A percentile compares a stretch with the other conserved stretches of the same genome.
phyloP scores from a whole-genome alignment of 1,139 yeast species.

The Geotrichum europaeum region DNA sequence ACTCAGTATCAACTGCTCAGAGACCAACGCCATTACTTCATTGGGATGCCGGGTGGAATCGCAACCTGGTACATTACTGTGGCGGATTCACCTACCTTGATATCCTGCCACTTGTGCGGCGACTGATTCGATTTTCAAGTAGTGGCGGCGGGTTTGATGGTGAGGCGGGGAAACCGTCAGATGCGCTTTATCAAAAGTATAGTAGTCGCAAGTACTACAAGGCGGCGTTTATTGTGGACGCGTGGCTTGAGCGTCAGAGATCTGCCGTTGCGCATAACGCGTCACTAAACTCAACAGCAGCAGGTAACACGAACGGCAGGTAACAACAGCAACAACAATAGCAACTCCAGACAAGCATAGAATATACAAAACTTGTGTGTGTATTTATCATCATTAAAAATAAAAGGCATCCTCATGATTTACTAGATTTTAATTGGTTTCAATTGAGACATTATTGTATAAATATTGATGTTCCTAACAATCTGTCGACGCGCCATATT shows the following conservation, averaged over 20 bases:
- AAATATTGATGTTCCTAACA: too few relatives aligned
- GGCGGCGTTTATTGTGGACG: slow-evolving; percentile 80
- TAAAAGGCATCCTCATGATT: neutral
- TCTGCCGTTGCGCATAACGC: slow-evolving; percentile 28
- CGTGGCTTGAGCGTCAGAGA: slow-evolving; percentile 50
- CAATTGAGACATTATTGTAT: too few relatives aligned
- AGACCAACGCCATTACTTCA: neutral
- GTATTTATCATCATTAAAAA: neutral
- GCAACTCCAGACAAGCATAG: neutral
- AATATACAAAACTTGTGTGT: neutral
- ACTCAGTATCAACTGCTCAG: neutral
- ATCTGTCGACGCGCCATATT: too few relatives aligned
- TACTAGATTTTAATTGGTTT: too few relatives aligned
- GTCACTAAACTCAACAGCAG: neutral
- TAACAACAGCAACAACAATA: neutral
- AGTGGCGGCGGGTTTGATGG: slow-evolving; percentile 78
- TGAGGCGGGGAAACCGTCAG: neutral
- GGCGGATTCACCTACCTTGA: slow-evolving; percentile 79
- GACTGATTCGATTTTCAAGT: slow-evolving; percentile 70
- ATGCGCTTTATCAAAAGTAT: slow-evolving; percentile 85
- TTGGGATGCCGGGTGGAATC: slow-evolving; percentile 41
- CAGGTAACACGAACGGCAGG: neutral
- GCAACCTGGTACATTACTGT: slow-evolving; percentile 78
- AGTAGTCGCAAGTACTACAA: slow-evolving; percentile 87
- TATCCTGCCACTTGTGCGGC: slow-evolving; percentile 62